Conservation (phyloP, 495 filamentous ascomycete genomes). For the Symbiotaphrina buchneri region DNA sequence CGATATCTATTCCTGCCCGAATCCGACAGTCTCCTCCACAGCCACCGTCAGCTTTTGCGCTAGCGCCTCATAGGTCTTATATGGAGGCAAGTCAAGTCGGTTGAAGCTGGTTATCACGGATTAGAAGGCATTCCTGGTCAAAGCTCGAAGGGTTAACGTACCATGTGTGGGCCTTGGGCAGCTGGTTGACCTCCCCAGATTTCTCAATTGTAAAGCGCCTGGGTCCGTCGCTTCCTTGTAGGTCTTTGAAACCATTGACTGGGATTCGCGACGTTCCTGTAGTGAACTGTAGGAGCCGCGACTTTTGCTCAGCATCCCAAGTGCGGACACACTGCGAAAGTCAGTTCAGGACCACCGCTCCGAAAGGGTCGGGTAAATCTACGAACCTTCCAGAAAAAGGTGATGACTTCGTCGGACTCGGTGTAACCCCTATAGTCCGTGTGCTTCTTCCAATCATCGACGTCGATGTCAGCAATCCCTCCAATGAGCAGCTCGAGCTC, state of each 20-base stretch:
- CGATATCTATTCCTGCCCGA: constrained; percentile 68
- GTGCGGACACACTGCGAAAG: constrained; percentile 42
- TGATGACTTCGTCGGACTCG: constrained; percentile 86
- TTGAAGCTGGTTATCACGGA: constrained; percentile 48
- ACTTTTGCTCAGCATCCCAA: constrained; percentile 98
- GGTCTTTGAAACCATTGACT: constrained; percentile 98
- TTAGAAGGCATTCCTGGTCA: background rate
- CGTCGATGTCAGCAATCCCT: constrained; percentile 97
- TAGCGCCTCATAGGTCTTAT: constrained; percentile 68
- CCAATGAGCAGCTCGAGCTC: constrained; percentile 93
- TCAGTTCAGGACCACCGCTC: constrained; percentile 2
- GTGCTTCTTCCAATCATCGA: constrained; percentile 99
- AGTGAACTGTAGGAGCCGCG: constrained; percentile 83
- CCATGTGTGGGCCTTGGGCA: constrained; percentile 98
- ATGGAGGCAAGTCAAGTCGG: constrained; percentile 84
- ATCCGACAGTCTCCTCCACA: constrained; percentile 97
- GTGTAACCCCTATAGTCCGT: constrained; percentile 99
- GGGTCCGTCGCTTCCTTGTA: constrained; percentile 92
- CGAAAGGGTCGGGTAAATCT: background rate
- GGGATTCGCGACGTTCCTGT: constrained; percentile 95
- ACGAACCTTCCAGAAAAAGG: constrained; percentile 92
- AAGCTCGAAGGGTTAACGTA: constrained; percentile 22
- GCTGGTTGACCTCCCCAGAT: constrained; percentile 64
- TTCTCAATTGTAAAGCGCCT: constrained; percentile 96
- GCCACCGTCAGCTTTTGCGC: constrained; percentile 82